These are phyloP conservation scores for Chiua virens DNA, from an alignment of 768 basidiomycete species.

Conservation along the genomic window DNA sequence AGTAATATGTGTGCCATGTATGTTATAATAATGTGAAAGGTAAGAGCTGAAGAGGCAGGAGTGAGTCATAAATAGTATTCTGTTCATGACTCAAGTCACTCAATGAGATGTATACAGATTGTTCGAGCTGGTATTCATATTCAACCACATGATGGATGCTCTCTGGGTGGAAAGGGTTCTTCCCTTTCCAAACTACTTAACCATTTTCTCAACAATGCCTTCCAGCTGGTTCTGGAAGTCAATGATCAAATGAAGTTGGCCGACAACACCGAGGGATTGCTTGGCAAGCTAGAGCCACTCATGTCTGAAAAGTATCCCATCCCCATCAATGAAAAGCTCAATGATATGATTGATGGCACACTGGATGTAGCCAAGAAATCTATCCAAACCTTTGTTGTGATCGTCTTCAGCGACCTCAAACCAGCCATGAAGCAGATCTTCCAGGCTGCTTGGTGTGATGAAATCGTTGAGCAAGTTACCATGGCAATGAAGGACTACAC, in stretches of 20 bases:
- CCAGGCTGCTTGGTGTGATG: slow-evolving; percentile 87
- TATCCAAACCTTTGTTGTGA: slow-evolving; percentile 89
- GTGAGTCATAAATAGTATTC: too few relatives aligned
- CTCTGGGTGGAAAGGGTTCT: too few relatives aligned
- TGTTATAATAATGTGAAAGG: too few relatives aligned
- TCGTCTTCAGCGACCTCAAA: slow-evolving; percentile 93
- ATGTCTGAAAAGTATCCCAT: slow-evolving; percentile 90
- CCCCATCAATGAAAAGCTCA: slow-evolving; percentile 81
- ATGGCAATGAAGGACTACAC: slow-evolving; percentile 97
- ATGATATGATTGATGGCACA: slow-evolving; percentile 97
- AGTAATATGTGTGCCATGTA: too few relatives aligned
- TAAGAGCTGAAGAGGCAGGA: too few relatives aligned
- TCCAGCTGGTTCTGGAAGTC: too few relatives aligned
- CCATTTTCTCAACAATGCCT: too few relatives aligned
- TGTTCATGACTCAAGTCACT: too few relatives aligned
- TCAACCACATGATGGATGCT: too few relatives aligned
- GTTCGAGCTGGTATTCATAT: too few relatives aligned
- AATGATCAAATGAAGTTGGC: slow-evolving; percentile 98
- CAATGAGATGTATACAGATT: too few relatives aligned
- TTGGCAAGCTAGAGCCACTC: slow-evolving; percentile 82
- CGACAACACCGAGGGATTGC: slow-evolving; percentile 86
- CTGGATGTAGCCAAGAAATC: slow-evolving; percentile 98
- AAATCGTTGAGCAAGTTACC: slow-evolving; percentile 81
- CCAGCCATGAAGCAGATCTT: slow-evolving; percentile 84
- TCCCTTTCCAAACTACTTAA: too few relatives aligned